Conservation (phyloP, 176 grass and related monocot species). For the Ananas comosus region DNA sequence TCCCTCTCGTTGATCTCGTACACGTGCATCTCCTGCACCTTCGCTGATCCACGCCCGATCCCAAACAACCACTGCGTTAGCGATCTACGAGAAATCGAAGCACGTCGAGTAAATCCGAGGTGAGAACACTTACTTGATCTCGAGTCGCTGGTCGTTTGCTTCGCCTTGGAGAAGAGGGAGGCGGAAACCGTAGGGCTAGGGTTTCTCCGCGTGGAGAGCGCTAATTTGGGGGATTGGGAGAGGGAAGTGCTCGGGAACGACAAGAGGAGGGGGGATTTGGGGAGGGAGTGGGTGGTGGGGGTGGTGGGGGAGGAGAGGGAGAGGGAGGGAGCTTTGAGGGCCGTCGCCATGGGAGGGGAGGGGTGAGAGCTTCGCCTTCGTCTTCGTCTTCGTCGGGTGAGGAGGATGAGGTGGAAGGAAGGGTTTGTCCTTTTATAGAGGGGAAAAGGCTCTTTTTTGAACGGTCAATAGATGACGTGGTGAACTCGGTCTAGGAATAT, state of each 20-base stretch:
- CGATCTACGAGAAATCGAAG: background rate
- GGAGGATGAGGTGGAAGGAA: too few relatives aligned
- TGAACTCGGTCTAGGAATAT: too few relatives aligned
- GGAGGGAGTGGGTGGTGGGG: background rate
- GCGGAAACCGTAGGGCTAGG: slow-evolving; percentile 13
- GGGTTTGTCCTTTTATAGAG: too few relatives aligned
- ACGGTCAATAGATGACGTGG: too few relatives aligned
- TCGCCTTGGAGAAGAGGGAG: slow-evolving; percentile 41
- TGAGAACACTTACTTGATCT: slow-evolving; percentile 13
- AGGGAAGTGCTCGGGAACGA: too few relatives aligned
- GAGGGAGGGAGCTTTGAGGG: background rate
- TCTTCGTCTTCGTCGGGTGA: too few relatives aligned
- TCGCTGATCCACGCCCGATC: slow-evolving; percentile 7
- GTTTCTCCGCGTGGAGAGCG: background rate
- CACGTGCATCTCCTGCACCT: slow-evolving; percentile 66
- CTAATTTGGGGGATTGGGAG: background rate
- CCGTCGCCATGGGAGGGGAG: too few relatives aligned
- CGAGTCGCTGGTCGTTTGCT: slow-evolving; percentile 23
- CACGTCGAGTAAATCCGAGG: background rate
- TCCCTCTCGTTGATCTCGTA: slow-evolving; percentile 88
- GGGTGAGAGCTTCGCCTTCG: too few relatives aligned
- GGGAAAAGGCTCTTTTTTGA: too few relatives aligned
- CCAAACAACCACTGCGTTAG: too few relatives aligned
- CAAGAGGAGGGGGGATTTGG: background rate
- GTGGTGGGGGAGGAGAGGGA: background rate